Evolutionary conservation across 202 grass and related monocot genomes (phyloP).

Genomic region (Digitaria exilis): DNA sequence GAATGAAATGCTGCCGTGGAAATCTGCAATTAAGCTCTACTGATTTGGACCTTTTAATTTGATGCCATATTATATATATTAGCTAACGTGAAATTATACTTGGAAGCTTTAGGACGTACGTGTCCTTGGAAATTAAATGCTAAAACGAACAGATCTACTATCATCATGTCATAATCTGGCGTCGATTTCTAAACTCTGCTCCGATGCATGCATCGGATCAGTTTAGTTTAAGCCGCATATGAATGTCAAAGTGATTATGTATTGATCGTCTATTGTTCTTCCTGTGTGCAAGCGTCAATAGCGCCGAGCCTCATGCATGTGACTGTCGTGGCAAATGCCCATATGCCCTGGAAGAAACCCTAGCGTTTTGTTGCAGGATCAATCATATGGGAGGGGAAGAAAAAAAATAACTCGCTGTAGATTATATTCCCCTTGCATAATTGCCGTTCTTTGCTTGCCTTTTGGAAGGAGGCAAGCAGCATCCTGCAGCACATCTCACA

Average conservation of each 20-base stretch:
- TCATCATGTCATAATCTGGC: slow-evolving; percentile 1
- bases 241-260: background rate
- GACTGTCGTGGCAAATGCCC: background rate
- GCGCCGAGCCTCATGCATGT: background rate
- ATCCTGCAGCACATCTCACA: slow-evolving; percentile 2
- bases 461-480: slow-evolving; percentile 18
- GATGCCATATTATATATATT: background rate
- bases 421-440: background rate
- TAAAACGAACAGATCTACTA: no score
- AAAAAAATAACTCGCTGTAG: background rate
- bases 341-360: background rate
- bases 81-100: background rate
- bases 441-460: slow-evolving; percentile 14
- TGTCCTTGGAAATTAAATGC: no score
- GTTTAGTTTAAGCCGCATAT: slow-evolving; percentile 17
- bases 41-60: background rate
- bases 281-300: background rate
- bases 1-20: background rate
- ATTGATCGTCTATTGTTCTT: background rate
- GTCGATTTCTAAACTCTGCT: background rate
- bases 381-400: background rate
- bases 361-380: background rate
- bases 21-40: slow-evolving; percentile 24
- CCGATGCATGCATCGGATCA: slow-evolving; percentile 5
- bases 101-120: no score